phyloP scores from a whole-genome alignment of 2,329 filamentous ascomycete species.

The Hypoxylon sp. region DNA sequence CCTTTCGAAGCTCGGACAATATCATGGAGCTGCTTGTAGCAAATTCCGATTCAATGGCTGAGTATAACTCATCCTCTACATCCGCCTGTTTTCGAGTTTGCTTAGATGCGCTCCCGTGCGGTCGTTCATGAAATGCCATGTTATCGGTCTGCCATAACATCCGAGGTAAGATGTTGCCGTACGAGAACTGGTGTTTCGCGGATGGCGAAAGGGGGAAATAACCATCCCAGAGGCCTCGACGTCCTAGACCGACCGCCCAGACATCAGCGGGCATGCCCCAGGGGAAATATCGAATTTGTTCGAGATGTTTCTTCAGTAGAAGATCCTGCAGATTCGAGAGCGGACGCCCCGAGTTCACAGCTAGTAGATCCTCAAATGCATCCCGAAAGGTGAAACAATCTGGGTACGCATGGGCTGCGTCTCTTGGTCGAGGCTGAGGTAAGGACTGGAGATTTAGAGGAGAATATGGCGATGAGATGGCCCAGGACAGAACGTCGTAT shows the following conservation, averaged over 20 bases:
- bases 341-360: slow-evolving; percentile 57
- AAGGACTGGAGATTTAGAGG: slow-evolving; percentile 59
- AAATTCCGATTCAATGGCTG: slow-evolving; percentile 24
- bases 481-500: slow-evolving; percentile 52
- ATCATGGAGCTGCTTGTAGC: not conserved
- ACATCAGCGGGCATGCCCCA: slow-evolving; percentile 56
- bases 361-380: slow-evolving; percentile 68
- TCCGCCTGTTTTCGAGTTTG: slow-evolving; percentile 13
- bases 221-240: slow-evolving; percentile 53
- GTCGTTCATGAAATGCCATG: slow-evolving; percentile 20
- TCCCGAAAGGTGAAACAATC: slow-evolving; percentile 64
- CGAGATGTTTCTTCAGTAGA: slow-evolving; percentile 22
- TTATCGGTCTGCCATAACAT: slow-evolving; percentile 10
- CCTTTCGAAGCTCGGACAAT: not conserved
- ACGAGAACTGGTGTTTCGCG: slow-evolving; percentile 19
- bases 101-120: slow-evolving; percentile 3
- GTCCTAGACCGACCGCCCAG: slow-evolving; percentile 56
- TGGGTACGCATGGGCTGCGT: slow-evolving; percentile 50
- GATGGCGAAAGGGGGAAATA: slow-evolving; percentile 46
- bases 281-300: slow-evolving; percentile 42
- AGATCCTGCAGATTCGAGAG: slow-evolving; percentile 56
- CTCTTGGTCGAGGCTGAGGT: slow-evolving; percentile 60
- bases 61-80: slow-evolving; percentile 38
- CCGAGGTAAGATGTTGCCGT: slow-evolving; percentile 18
- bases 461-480: slow-evolving; percentile 57